These are phyloP conservation scores for Plasmodium cynomolgi DNA, from an alignment of 169 alveolate species.

Conservation along the genomic window DNA sequence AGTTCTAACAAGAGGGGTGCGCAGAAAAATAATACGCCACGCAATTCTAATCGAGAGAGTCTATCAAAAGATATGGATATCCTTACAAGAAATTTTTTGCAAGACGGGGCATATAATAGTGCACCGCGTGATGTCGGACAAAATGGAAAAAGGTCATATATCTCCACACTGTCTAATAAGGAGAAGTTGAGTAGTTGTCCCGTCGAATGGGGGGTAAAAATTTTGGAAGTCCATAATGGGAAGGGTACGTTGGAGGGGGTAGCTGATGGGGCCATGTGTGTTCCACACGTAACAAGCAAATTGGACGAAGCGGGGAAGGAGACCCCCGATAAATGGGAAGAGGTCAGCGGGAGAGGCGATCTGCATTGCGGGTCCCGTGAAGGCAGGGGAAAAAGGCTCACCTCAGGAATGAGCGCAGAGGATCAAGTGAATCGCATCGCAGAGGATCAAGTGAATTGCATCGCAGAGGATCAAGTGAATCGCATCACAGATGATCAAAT, in stretches of 20 bases:
- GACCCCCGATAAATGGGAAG: neutral
- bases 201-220: neutral
- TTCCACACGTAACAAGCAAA: neutral
- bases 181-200: neutral
- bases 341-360: neutral
- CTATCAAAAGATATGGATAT: constrained; percentile 38
- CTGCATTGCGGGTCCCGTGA: neutral
- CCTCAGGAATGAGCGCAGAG: neutral
- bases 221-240: neutral
- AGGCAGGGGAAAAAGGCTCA: neutral
- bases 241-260: neutral
- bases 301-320: constrained; percentile 3
- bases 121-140: neutral
- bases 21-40: neutral
- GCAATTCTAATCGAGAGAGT: neutral
- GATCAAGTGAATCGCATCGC: neutral
- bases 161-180: neutral
- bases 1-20: neutral
- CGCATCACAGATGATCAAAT: too few relatives aligned
- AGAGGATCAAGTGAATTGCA: neutral
- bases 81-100: neutral
- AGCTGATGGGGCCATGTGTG: neutral
- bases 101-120: constrained; percentile 5
- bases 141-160: neutral
- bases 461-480: neutral